Evolutionary conservation across 163 green algal genomes (phyloP), one percentile per base, ranked within the genome.

Genomic region (Scenedesmus sp.): DNA sequence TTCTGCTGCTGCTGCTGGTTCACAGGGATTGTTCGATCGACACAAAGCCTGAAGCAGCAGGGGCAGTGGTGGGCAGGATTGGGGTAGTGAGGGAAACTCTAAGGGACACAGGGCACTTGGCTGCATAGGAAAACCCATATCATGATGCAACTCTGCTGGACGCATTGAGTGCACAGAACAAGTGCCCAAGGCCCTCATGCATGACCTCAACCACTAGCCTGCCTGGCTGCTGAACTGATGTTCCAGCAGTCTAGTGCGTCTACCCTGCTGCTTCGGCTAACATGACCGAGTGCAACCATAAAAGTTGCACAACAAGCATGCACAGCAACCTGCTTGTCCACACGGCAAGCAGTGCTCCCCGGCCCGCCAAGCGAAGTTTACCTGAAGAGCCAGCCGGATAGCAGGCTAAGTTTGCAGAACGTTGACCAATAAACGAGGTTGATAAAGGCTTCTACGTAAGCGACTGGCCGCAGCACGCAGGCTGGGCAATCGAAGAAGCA

Each of bases 311-410:
- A 52, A 52, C 70, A 46, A 79, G 70, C 70, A 52, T 79, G 23
- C 70, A 79, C 20, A 52, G 23, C 70, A 52, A 6, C 1, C 70
- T 79, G 70, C 23, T 79, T 6, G 70, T 23, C 70, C 70, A 79
- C 54, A 18, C 16, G 16, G 66, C 66, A 76, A 76, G 23, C 7
- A 77, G 18, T 77, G 67, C 70, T 79, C 70, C 70, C 70, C 70
- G 70, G 70, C 70, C 70, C 70, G 70, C 70, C 70, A 79, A 79
- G 23, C 70, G 70, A 79, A 79, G 70, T 79, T 79, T 79, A 79
- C 70, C 70, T 79, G 70, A 79, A 79, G 1, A 52, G 70, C 23
- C 70, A 79, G 70, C 70, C 23, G 20, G 23, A 79, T 79, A 79
- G 70, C 23, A 79, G 18, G 70, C 70, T 79, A 79, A 23, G 23